Base-by-base conservation (phyloP, 2,329 filamentous ascomycete species). In the Aspergillus phoenicis region DNA sequence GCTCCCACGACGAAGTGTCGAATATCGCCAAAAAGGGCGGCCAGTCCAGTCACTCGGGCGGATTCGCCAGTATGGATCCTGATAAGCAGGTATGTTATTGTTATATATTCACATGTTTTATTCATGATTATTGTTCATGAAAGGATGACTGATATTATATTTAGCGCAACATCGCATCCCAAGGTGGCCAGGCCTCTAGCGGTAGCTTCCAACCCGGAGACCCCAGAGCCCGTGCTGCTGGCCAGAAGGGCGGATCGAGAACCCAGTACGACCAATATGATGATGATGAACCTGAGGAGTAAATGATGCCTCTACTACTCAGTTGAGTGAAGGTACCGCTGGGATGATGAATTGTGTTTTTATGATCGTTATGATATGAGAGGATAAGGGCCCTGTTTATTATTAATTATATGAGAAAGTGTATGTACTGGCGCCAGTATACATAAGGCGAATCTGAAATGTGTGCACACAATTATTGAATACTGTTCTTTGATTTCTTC, bases 181-280 rank as follows among this genome's bases (percentile, higher is more conserved):
- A 78, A 70, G 84, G 84, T 8, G 84, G 83, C 3, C 75, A 85
- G 56, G 80, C 82, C 0, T 85, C 83, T 0, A 76, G 78, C 38
- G 84, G 84, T 5, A 83, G 80, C 3, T 87, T 87, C 57, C 80
- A 85, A 67, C 79, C 79, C 1, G 82, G 84, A 8, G 82, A 80
- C 53, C 80, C 84, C 70, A 79, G 77, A 62, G 83, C 83, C 1
- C 79, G 75, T 48, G 83, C 85, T 70, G 83, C 84, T 20, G 84
- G 84, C 2, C 75, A 77, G 24, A 68, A 66, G 56, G 66, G 66
- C 2, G 60, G 63, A 7, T 56, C 53, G 11, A 45, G 17, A 17
- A 33, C 52, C 10, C 52, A 55, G 26, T 55, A 55, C 30, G 52
- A 45, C 26, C 39, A 56, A 6, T 28, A 51, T 49, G 45, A 49